Conservation (phyloP, 441 rosid species). For the Euphorbia neoarborescens region DNA sequence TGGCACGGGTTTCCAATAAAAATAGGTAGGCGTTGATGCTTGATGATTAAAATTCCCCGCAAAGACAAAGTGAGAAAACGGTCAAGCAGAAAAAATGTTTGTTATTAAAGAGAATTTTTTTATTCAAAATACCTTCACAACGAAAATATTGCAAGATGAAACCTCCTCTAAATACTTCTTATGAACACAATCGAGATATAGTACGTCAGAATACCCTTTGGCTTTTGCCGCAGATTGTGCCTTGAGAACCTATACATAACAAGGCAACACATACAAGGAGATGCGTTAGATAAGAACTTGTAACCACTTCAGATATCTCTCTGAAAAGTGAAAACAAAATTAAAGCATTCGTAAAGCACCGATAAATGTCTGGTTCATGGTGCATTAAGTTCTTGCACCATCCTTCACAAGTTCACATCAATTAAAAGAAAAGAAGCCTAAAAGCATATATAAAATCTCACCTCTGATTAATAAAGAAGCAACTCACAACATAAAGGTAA, state of each 20-base stretch:
- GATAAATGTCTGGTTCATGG: not conserved
- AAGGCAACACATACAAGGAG: slow-evolving; percentile 1
- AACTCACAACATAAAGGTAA: not conserved
- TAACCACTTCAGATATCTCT: not conserved
- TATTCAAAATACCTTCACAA: slow-evolving; percentile 65
- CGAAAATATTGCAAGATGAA: slow-evolving; percentile 87
- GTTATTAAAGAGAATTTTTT: not conserved
- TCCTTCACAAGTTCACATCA: not conserved
- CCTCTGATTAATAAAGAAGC: not conserved
- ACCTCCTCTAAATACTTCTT: slow-evolving; percentile 83
- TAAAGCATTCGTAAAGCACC: not conserved
- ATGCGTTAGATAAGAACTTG: not conserved
- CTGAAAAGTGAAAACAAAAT: not conserved
- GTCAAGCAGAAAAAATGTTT: not conserved
- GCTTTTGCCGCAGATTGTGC: slow-evolving; percentile 86
- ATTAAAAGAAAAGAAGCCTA: not conserved
- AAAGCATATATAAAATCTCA: not conserved
- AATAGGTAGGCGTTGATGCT: not conserved
- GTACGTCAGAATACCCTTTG: slow-evolving; percentile 87
- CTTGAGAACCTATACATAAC: slow-evolving; percentile 57
- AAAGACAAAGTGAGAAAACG: not conserved
- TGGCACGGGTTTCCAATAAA: slow-evolving; percentile 3
- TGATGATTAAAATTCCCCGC: not conserved
- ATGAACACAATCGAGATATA: slow-evolving; percentile 81
- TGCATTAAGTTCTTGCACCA: not conserved